These are phyloP conservation scores for Dissophora globulifera DNA, from an alignment of 192 early-diverging fungal species.

Conservation along the genomic window DNA sequence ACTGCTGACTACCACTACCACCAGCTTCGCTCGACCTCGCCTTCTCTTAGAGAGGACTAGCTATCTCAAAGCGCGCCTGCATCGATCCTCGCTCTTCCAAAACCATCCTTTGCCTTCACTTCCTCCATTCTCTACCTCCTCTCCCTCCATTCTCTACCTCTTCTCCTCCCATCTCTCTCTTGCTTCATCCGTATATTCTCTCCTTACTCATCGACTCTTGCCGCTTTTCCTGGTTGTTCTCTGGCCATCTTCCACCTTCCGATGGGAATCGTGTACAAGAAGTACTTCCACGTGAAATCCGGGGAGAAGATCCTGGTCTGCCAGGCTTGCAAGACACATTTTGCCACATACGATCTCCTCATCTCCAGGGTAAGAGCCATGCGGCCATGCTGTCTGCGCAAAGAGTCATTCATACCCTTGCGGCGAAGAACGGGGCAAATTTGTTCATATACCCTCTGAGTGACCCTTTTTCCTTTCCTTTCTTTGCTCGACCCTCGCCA, in stretches of 20 bases:
- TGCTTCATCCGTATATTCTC: not conserved
- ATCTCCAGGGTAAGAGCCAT: constrained; percentile 64
- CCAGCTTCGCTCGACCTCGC: no score
- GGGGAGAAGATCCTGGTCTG: constrained; percentile 61
- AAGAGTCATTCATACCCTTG: no score
- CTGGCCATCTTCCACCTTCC: not conserved
- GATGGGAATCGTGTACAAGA: constrained; percentile 66
- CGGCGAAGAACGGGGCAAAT: no score
- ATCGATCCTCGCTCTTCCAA: not conserved
- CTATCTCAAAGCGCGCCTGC: no score
- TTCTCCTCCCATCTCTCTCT: not conserved
- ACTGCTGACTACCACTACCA: no score
- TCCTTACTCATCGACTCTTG: constrained; percentile 1
- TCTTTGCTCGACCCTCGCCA: not conserved
- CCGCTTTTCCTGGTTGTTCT: not conserved
- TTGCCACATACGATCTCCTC: constrained; percentile 59
- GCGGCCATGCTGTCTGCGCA: no score
- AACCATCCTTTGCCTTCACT: not conserved
- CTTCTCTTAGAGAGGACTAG: no score
- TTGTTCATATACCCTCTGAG: not conserved
- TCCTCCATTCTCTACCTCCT: not conserved
- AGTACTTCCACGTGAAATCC: constrained; percentile 49
- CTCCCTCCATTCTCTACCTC: no score
- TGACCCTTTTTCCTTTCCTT: not conserved
- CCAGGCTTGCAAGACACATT: constrained; percentile 60